Evolutionary conservation across 768 basidiomycete species (phyloP), one percentile per base, ranked within the genome.

Genomic region (Glaciozyma martinii): DNA sequence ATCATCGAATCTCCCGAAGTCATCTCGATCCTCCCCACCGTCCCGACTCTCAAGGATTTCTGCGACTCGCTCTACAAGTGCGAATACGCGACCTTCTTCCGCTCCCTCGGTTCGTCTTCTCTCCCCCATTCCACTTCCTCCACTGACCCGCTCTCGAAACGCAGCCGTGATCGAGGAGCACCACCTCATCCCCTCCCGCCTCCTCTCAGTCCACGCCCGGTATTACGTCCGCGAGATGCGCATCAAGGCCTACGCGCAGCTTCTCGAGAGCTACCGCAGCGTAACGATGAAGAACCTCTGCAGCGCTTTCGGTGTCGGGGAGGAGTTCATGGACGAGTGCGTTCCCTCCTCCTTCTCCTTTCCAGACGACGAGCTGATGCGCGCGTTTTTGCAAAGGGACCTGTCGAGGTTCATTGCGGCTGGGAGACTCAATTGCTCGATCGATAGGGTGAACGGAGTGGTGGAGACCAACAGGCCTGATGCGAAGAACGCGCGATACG

Each of bases 201-300:
- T 92, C 64, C 83, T 98, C 55, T 82, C 85, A 3, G 88, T 86
- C 0, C 95, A 98, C 75, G 82, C 90, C 1, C 84, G 89, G 12
- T 94, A 81, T 79, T 97, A 95, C 76, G 82, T 92, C 37, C 86
- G 94, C 63, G 94, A 97, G 77, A 91, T 97, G 89, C 86, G 95
- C 42, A 91, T 98, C 69, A 84, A 88, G 25, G 92, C 93, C 1
- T 98, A 95, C 78, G 78, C 81, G 32, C 94, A 98, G 73, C 80
- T 97, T 7, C 80, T 99, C n/a, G 90, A 97, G 75, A 85, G 83
- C 15, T 99, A 98, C 76, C 82, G 86, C 44, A 88, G 86, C 62
- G 80, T 98, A 52, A 97, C 94, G 2, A 79, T 99, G 27, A 86
- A 91, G 59, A 89, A 88, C 71, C 82, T 98, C 68, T 83, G 84